Evolutionary conservation across 2,329 filamentous ascomycete species (phyloP).

Genomic region (Phyllosticta citriasiana): DNA sequence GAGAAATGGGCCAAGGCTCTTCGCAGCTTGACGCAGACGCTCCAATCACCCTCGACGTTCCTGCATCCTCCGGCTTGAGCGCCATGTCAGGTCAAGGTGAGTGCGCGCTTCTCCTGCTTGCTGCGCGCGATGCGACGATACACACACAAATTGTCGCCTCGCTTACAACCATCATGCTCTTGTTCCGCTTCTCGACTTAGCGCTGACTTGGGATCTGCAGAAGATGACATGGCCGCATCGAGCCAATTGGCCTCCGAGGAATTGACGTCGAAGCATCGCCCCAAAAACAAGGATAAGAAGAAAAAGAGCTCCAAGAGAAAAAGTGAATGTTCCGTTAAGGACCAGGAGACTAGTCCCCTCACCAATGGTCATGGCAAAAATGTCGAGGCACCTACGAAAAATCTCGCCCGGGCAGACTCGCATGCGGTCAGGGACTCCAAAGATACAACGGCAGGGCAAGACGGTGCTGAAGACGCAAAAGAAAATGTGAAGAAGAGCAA

Average conservation of each 20-base stretch:
- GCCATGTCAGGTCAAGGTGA: background rate
- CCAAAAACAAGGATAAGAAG: background rate
- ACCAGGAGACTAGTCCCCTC: background rate
- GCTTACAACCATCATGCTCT: background rate
- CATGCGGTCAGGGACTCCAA: background rate
- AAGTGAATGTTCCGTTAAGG: background rate
- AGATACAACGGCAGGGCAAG: background rate
- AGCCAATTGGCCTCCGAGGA: constrained; percentile 4
- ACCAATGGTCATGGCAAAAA: background rate
- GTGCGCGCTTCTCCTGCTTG: background rate
- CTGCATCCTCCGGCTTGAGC: background rate
- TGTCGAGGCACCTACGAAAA: background rate
- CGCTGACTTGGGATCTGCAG: background rate
- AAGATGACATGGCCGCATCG: constrained; percentile 11
- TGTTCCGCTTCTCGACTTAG: background rate
- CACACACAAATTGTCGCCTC: background rate
- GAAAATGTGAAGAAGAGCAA: background rate
- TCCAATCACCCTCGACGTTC: background rate
- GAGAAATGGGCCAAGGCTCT: background rate
- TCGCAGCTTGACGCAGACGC: background rate
- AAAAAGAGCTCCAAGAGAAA: constrained; percentile 7
- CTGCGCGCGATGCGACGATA: background rate
- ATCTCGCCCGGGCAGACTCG: background rate
- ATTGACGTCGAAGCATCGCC: background rate
- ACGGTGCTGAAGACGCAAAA: background rate